A percentile compares a stretch with the other conserved stretches of the same genome.
phyloP scores from a whole-genome alignment of 208 protist species.

The Porcisia hertigi region DNA sequence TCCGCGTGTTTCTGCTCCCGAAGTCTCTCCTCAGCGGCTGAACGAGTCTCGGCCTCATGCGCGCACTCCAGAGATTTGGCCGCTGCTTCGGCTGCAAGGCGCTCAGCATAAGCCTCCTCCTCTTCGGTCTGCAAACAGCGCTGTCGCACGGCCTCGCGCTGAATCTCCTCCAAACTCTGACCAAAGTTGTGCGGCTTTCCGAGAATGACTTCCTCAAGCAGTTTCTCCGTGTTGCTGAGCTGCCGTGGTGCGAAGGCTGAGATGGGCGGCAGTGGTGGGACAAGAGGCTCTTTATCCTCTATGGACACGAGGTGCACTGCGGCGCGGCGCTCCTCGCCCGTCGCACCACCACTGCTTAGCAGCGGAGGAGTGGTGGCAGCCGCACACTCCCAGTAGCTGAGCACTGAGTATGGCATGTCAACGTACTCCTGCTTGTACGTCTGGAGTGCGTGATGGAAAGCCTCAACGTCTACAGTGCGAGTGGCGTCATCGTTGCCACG shows the following conservation, averaged over 20 bases:
- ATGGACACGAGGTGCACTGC: constrained; percentile 51
- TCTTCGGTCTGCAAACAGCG: constrained; percentile 58
- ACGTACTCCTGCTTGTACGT: constrained; percentile 61
- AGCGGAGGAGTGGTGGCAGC: constrained; percentile 40
- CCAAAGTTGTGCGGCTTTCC: constrained; percentile 91
- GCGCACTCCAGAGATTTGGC: constrained; percentile 42
- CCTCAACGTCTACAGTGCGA: constrained; percentile 40
- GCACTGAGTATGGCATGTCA: constrained; percentile 65
- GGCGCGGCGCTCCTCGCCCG: constrained; percentile 17
- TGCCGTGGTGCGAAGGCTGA: constrained; percentile 53
- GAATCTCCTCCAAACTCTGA: constrained; percentile 75
- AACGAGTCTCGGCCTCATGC: constrained; percentile 28
- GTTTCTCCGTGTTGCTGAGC: constrained; percentile 39
- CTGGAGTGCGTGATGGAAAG: constrained; percentile 63
- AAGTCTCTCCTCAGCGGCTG: constrained; percentile 19
- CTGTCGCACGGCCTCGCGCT: constrained; percentile 68
- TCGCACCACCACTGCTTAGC: constrained; percentile 36
- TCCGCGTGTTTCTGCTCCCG: constrained; percentile 67
- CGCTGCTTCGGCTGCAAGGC: constrained; percentile 29
- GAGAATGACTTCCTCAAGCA: constrained; percentile 60
- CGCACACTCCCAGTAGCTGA: constrained; percentile 83
- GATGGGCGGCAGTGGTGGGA: constrained; percentile 63
- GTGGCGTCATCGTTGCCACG: constrained; percentile 13
- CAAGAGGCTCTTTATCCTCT: constrained; percentile 62
- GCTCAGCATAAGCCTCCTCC: constrained; percentile 37